Evolutionary conservation across 768 basidiomycete species (phyloP).

Genomic region (Tylopilus subfusipes): DNA sequence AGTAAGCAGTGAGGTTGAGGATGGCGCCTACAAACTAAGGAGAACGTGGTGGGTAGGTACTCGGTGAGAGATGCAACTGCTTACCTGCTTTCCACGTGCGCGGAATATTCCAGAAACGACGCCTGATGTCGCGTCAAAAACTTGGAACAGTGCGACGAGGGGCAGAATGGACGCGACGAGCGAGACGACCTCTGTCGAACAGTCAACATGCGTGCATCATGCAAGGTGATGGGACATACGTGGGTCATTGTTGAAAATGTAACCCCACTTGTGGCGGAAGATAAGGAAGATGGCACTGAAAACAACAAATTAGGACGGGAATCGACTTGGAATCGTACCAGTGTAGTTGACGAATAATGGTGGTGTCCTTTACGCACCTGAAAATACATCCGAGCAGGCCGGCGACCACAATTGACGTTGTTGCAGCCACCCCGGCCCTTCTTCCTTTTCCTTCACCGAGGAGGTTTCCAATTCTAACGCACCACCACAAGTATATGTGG

Average conservation of each 20-base stretch:
- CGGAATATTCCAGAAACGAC: conserved; percentile 77
- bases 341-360: not conserved
- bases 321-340: not conserved
- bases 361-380: conserved; percentile 42
- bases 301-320: not conserved
- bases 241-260: conserved; percentile 69
- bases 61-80: not conserved
- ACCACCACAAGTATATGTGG: not conserved
- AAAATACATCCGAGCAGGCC: conserved; percentile 61
- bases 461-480: conserved; percentile 75
- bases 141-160: conserved; percentile 74
- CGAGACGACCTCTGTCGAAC: conserved; percentile 39
- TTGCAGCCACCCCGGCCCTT: conserved; percentile 68
- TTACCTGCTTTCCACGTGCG: conserved; percentile 73
- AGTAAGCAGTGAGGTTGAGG: conserved; percentile 63
- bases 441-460: conserved; percentile 75
- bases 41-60: not conserved
- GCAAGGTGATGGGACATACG: conserved; percentile 32
- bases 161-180: conserved; percentile 65
- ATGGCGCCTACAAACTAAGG: conserved; percentile 66
- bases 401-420: conserved; percentile 62
- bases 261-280: conserved; percentile 66
- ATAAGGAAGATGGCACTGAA: conserved; percentile 50
- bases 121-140: conserved; percentile 74
- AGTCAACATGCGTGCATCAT: not conserved